A percentile compares a stretch with the other conserved stretches of the same genome.
phyloP scores from a whole-genome alignment of 192 early-diverging fungal species.

The Linnemannia zychae region DNA sequence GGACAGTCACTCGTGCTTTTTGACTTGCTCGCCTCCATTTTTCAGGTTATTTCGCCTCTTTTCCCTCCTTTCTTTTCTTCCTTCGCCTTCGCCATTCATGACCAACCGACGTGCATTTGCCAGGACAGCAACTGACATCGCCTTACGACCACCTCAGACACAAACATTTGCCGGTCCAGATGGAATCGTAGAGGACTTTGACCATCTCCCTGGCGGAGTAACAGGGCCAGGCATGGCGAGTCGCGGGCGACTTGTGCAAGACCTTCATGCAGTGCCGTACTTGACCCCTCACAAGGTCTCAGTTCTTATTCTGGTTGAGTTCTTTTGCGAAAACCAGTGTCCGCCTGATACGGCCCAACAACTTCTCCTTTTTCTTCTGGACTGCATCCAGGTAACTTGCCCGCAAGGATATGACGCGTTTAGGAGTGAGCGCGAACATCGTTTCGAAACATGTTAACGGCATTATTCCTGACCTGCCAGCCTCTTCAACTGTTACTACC shows the following conservation, averaged over 20 bases:
- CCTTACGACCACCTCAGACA: constrained; percentile 25
- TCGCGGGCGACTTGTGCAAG: neutral
- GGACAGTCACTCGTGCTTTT: neutral
- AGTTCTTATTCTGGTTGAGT: constrained; percentile 40
- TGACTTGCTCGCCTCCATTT: neutral
- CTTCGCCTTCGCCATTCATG: constrained; percentile 6
- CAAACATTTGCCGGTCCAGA: constrained; percentile 1
- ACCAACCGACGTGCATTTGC: constrained; percentile 26
- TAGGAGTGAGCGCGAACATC: neutral
- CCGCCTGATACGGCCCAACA: neutral
- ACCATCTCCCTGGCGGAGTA: neutral
- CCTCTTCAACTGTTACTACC: neutral
- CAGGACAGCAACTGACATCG: constrained; percentile 40
- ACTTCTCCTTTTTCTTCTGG: constrained; percentile 26
- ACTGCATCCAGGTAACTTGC: constrained; percentile 40
- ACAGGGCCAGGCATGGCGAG: neutral
- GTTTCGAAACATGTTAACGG: neutral
- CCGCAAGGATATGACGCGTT: neutral
- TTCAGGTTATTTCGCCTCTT: neutral
- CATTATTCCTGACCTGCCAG: neutral
- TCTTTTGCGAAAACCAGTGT: constrained; percentile 30
- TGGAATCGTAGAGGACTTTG: neutral
- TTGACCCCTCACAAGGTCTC: constrained; percentile 47
- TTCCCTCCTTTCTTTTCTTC: neutral
- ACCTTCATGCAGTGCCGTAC: constrained; percentile 34